A percentile compares a stretch with the other conserved stretches of the same genome.
Evolutionary conservation across 2,329 filamentous ascomycete species (phyloP).

Genomic region (Trichoderma oligosporum): DNA sequence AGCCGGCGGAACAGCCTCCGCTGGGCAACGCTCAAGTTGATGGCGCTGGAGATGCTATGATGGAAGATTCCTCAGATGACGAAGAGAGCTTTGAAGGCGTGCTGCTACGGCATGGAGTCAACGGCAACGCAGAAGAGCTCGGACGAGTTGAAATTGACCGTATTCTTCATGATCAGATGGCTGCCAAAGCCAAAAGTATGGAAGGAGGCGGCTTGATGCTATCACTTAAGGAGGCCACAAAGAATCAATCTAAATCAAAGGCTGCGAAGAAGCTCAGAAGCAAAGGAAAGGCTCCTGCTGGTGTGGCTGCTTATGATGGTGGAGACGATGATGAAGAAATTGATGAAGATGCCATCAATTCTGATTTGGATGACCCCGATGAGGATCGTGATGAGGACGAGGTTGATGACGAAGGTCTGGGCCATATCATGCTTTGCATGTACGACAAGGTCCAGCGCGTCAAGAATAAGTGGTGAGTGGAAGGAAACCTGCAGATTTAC

Average conservation of each 20-base stretch:
- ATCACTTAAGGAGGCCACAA: constrained; percentile 57
- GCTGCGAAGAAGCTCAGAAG: constrained; percentile 19
- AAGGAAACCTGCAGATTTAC: neutral
- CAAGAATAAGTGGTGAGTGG: constrained; percentile 87
- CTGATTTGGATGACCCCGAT: constrained; percentile 91
- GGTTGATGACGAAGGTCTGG: constrained; percentile 77
- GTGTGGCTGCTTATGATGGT: constrained; percentile 57
- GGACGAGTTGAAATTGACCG: constrained; percentile 63
- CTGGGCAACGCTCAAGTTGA: constrained; percentile 61
- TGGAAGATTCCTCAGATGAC: constrained; percentile 35
- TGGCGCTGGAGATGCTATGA: constrained; percentile 57
- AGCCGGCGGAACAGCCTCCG: constrained; percentile 33
- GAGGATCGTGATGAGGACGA: constrained; percentile 80
- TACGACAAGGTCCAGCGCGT: constrained; percentile 99
- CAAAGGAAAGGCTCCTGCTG: constrained; percentile 27
- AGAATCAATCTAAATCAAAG: constrained; percentile 26
- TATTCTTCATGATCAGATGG: constrained; percentile 65
- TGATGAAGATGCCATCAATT: constrained; percentile 94
- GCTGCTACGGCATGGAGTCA: constrained; percentile 53
- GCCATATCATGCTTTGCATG: constrained; percentile 95
- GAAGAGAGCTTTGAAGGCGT: constrained; percentile 56
- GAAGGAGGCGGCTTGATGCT: constrained; percentile 75
- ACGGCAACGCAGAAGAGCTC: constrained; percentile 53
- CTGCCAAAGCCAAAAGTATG: constrained; percentile 62
- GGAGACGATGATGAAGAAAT: constrained; percentile 56